phyloP scores from a whole-genome alignment of 1,284 basidiomycete genomes.

The Irpex sp. region DNA sequence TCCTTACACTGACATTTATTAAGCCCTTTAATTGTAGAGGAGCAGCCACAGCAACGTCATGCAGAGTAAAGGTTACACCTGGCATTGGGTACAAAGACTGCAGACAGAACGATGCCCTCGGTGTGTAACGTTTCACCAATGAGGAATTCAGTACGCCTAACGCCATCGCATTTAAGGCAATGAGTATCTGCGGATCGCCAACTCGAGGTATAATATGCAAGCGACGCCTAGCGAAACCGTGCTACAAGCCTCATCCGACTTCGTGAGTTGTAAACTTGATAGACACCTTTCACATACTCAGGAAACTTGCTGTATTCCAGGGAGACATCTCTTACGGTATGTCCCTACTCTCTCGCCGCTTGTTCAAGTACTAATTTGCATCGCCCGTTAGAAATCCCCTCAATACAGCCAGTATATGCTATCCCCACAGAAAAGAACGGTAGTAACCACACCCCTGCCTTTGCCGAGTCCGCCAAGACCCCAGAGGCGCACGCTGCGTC shows the following conservation, averaged over 20 bases:
- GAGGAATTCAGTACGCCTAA: not conserved
- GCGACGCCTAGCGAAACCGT: conserved; percentile 55
- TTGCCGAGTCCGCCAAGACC: conserved; percentile 51
- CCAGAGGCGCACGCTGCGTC: conserved; percentile 53
- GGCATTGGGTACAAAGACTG: conserved; percentile 51
- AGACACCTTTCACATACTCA: not conserved
- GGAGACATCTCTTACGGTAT: conserved; percentile 62
- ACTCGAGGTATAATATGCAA: conserved; percentile 46
- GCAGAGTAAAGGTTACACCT: conserved; percentile 46
- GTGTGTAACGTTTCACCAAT: conserved; percentile 28
- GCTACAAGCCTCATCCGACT: conserved; percentile 66
- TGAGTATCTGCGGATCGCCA: conserved; percentile 53
- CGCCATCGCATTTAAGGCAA: conserved; percentile 35
- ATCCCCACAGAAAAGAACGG: conserved; percentile 56
- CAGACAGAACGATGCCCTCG: conserved; percentile 58
- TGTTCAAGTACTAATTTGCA: not conserved
- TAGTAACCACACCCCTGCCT: conserved; percentile 62
- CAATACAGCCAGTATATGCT: conserved; percentile 25
- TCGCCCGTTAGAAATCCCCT: conserved; percentile 21
- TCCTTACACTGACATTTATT: not conserved
- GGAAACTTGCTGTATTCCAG: conserved; percentile 28
- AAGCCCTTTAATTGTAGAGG: conserved; percentile 39
- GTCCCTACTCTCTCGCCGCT: conserved; percentile 6
- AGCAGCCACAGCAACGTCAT: conserved; percentile 69
- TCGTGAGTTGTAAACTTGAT: conserved; percentile 42